Evolutionary conservation across 2,329 filamentous ascomycete species (phyloP), one percentile per base, ranked within the genome.

Genomic region (Botrytis medusae): DNA sequence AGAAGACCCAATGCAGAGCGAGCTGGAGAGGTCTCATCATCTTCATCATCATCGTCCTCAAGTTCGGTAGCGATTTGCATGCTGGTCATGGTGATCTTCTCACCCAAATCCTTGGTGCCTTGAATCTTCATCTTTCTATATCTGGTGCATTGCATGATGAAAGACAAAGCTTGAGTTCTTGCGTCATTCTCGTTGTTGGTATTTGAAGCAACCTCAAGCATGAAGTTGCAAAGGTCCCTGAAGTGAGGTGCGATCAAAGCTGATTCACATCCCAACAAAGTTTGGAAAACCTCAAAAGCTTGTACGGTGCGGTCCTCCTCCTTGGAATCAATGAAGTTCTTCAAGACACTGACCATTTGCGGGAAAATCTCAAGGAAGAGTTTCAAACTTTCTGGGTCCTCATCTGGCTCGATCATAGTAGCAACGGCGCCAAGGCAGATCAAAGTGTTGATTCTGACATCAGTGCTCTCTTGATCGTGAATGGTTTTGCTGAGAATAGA

Each of bases 51-150:
- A 57, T 93, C 88, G 59, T 93, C 90, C 72, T 93, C 92, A 32
- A 98, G 89, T 85, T 98, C 95, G 14, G 94, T 94, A 75, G 95
- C 90, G 78, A 98, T 95, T 80, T 95, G 89, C 83, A 98, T 89
- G 80, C 92, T 91, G 85, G 95, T 96, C 81, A 92, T 87, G 78
- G 95, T 98, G 77, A 99, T 88, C 82, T 94, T 90, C 79, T 95
- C 91, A 74, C 94, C 95, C 82, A 98, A 90, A 73, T 89, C 88
- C 82, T 91, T 92, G 84, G 98, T 91, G 75, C 89, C 93, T 85
- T 98, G 96, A 72, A 98, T 91, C 88, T 98, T 98, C 85, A 98
- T 91, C 83, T 96, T 97, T 81, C 95, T 91, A 86, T 95, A 98
- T 76, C 93, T 91, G 42, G 97, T 93, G 77, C 90, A 92, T 85